These are phyloP conservation scores for Wickerhamiella qilinensis DNA, from an alignment of 805 yeast genomes.

Conservation along the genomic window DNA sequence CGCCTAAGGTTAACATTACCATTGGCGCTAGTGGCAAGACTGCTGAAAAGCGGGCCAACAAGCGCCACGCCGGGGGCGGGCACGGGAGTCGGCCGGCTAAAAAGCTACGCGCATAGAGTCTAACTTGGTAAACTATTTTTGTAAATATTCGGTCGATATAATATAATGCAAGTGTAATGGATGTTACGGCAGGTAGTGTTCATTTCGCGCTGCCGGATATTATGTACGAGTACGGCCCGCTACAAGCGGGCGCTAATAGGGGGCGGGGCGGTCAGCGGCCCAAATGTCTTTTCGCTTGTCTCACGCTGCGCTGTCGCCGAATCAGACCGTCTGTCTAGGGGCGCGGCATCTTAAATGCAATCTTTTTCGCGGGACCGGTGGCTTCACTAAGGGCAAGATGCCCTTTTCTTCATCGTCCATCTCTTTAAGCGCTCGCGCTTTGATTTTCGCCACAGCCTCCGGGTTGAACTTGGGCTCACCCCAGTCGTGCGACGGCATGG, in stretches of 20 bases:
- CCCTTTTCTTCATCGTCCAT: background rate
- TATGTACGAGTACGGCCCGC: no score
- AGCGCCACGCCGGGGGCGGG: background rate
- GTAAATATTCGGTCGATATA: background rate
- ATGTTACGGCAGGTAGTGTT: no score
- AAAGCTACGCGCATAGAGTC: background rate
- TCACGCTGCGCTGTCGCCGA: no score
- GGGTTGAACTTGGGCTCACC: constrained; percentile 8
- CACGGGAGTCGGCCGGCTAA: background rate
- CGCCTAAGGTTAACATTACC: constrained; percentile 92
- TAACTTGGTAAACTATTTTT: background rate
- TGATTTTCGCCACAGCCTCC: background rate
- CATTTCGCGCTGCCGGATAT: no score
- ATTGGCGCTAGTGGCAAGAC: constrained; percentile 73
- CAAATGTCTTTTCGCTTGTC: no score
- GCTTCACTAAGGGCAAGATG: no score
- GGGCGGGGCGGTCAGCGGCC: no score
- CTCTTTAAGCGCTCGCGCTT: background rate
- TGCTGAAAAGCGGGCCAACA: constrained; percentile 1
- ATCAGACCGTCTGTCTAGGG: no score
- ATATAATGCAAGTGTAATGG: no score
- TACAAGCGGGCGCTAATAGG: no score
- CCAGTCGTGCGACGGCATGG: constrained; percentile 6
- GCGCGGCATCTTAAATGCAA: no score
- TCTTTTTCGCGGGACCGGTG: no score